Evolutionary conservation across 2,329 filamentous ascomycete genomes (phyloP), one percentile per base, ranked within the genome.

Genomic region (Cladorrhinum sp.): DNA sequence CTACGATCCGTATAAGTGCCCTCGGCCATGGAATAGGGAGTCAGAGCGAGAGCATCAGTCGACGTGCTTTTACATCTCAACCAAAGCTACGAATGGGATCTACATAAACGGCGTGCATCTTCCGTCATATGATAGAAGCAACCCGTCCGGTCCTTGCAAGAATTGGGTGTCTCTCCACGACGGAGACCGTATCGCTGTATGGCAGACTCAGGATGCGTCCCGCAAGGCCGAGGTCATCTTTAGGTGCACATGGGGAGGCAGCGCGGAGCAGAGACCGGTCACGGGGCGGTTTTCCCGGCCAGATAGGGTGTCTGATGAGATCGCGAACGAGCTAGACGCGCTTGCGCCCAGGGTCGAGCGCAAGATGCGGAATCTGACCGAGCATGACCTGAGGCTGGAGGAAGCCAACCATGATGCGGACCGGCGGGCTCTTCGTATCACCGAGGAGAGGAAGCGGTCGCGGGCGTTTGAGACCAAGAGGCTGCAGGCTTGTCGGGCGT

Each of bases 181-280:
- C 33, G 91, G 90, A 1, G 94, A 97, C 71, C 79, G 86, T 23
- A 83, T 97, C 53, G 84, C 86, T 1, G 83, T 96, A 6, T 96
- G 87, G 81, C 79, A 85, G 49, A 74, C 78, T 12, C 72, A 75
- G 4, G 74, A 78, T 49, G 68, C 69, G 51, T 72, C 70, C 36
- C 74, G 76, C 3, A 80, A 48, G 58, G 65, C 66, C 10, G 67
- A 76, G 59, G 72, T 86, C 9, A 68, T 72, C 9, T 86, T 86
- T 67, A 76, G 76, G 46, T 86, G 83, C 71, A 76, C 74, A 58
- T 86, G 83, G 79, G 83, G 83, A 57, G 82, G 79, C 14, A 85
- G 85, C 4, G 76, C 81, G 4, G 70, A 67, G 50, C 65, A 73
- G 1, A 77, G 82, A 14, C 71, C 66, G 18, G 5, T 39, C 33